phyloP scores from a whole-genome alignment of 257 asterid genomes.

The Solanum rostratum region DNA sequence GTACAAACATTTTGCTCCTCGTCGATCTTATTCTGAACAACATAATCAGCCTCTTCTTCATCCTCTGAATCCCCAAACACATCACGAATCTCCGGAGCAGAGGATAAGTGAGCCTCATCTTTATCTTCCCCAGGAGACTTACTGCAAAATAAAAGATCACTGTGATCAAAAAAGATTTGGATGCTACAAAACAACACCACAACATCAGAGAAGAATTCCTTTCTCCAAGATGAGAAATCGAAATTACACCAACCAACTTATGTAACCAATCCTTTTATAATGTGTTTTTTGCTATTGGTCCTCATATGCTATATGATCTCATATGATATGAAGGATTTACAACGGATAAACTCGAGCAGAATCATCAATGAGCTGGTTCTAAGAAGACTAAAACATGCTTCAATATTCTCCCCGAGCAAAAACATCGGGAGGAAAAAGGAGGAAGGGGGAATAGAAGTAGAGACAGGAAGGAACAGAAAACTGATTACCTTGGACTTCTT shows the following conservation, averaged over 20 bases:
- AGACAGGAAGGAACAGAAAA: background rate
- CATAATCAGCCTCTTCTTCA: slow-evolving; percentile 54
- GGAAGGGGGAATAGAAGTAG: background rate
- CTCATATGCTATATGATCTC: background rate
- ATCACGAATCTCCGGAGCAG: slow-evolving; percentile 89
- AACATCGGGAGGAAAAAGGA: background rate
- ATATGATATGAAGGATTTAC: background rate
- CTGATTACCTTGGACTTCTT: slow-evolving; percentile 47
- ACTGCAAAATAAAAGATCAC: slow-evolving; percentile 13
- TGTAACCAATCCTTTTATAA: background rate
- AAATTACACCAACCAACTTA: background rate
- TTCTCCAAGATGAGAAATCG: background rate
- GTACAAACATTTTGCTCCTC: slow-evolving; percentile 44
- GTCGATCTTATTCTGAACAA: slow-evolving; percentile 37
- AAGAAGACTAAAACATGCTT: background rate
- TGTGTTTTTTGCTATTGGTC: background rate
- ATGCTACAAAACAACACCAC: background rate
- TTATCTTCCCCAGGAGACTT: slow-evolving; percentile 53
- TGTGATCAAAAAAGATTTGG: background rate
- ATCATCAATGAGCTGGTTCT: background rate
- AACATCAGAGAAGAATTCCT: background rate
- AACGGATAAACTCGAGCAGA: background rate
- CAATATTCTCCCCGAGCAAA: background rate
- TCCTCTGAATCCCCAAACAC: slow-evolving; percentile 89
- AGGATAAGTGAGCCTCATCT: slow-evolving; percentile 44